phyloP scores from a whole-genome alignment of 1,139 yeast species.

The Kurtzmaniella quercitrusa region DNA sequence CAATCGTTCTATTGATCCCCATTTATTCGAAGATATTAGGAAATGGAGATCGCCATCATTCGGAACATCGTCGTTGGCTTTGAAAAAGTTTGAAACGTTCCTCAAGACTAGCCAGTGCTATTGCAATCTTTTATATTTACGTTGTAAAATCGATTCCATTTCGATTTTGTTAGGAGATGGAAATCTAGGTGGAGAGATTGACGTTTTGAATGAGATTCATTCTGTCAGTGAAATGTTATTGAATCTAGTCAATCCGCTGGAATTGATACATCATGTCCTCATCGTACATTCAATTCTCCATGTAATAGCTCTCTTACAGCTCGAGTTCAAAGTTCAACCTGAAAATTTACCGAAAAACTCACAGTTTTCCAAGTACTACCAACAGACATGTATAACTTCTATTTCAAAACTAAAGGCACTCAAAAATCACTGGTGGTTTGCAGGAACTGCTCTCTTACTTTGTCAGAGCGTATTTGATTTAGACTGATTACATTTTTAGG shows the following conservation, averaged over 20 bases:
- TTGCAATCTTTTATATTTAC: conserved; percentile 16
- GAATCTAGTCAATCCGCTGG: conserved; percentile 6
- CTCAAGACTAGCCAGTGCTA: conserved; percentile 13
- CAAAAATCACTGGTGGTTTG: conserved; percentile 18
- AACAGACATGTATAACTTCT: conserved; percentile 1
- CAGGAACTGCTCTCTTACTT: conserved; percentile 4
- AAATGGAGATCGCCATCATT: conserved; percentile 7
- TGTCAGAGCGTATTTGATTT: not conserved
- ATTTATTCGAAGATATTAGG: conserved; percentile 14
- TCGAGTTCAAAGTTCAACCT: conserved; percentile 14
- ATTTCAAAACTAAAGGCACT: conserved; percentile 9
- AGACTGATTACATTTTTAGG: not conserved
- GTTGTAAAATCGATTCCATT: conserved; percentile 22
- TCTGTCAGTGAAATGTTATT: conserved; percentile 7
- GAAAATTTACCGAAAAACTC: conserved; percentile 1
- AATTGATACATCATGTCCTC: conserved; percentile 16
- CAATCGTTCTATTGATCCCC: conserved; percentile 14
- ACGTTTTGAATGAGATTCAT: conserved; percentile 9
- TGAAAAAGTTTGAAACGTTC: conserved; percentile 3
- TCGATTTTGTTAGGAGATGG: conserved; percentile 11
- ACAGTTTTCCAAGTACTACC: not conserved
- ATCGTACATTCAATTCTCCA: conserved; percentile 21
- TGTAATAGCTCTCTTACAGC: conserved; percentile 18
- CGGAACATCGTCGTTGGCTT: not conserved
- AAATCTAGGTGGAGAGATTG: conserved; percentile 6